Evolutionary conservation across 805 yeast species (phyloP).

Genomic region (Metschnikowia reukaufii): DNA sequence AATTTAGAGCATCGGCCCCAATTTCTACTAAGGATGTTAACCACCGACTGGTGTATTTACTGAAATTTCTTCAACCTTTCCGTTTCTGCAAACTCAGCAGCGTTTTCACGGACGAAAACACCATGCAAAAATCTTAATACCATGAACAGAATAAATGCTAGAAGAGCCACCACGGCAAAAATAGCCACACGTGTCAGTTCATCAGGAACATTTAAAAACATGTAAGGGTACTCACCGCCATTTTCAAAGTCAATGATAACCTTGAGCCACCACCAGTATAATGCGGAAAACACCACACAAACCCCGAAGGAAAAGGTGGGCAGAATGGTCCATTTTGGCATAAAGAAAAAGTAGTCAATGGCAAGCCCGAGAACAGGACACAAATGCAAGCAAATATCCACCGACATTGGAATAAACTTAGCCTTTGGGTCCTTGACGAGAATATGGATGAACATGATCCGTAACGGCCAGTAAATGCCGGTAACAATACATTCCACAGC

Average conservation of each 20-base stretch:
- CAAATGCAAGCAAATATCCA: slow-evolving; percentile 61
- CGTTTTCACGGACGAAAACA: slow-evolving; percentile 9
- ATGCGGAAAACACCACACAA: slow-evolving; percentile 39
- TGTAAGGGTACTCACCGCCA: slow-evolving; percentile 63
- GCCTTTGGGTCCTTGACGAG: slow-evolving; percentile 41
- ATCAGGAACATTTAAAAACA: slow-evolving; percentile 56
- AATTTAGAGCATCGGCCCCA: no score
- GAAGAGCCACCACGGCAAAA: slow-evolving; percentile 45
- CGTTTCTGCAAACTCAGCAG: background rate
- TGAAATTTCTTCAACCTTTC: slow-evolving; percentile 1
- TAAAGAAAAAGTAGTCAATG: slow-evolving; percentile 54
- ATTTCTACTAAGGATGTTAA: no score
- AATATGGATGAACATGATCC: slow-evolving; percentile 49
- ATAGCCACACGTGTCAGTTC: slow-evolving; percentile 46
- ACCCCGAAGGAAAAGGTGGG: slow-evolving; percentile 38
- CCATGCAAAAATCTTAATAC: slow-evolving; percentile 29
- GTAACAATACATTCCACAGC: slow-evolving; percentile 63
- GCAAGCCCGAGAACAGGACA: slow-evolving; percentile 55
- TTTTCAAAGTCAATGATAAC: slow-evolving; percentile 44
- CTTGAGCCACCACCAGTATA: slow-evolving; percentile 57
- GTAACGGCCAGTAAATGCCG: slow-evolving; percentile 66
- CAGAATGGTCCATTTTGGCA: slow-evolving; percentile 44
- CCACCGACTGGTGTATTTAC: background rate
- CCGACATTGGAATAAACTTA: slow-evolving; percentile 43
- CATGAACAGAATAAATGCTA: slow-evolving; percentile 33